Conservation (phyloP, 2,329 filamentous ascomycete species). For the Aspergillus cejpii region DNA sequence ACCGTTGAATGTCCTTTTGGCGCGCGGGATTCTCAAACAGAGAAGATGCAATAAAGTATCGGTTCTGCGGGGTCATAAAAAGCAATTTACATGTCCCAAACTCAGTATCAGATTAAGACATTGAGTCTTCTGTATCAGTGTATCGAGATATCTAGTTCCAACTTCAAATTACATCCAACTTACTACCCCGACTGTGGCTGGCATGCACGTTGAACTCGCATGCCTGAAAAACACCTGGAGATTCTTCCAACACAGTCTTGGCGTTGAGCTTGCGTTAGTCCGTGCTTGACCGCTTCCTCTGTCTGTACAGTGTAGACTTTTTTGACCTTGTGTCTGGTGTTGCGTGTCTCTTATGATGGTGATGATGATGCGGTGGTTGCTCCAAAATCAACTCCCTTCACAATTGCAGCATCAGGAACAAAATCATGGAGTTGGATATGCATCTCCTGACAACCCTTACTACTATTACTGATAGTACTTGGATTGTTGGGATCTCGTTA, state of each 20-base stretch:
- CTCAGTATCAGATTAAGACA: too few species aligned
- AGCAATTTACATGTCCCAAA: too few species aligned
- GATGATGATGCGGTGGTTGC: background rate
- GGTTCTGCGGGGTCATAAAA: too few species aligned
- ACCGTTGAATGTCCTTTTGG: conserved; percentile 6
- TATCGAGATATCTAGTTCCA: too few species aligned
- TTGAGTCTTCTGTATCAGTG: too few species aligned
- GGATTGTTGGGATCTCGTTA: too few species aligned
- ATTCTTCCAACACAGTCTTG: too few species aligned
- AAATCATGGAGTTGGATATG: background rate
- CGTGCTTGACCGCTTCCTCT: background rate
- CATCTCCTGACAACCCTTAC: background rate
- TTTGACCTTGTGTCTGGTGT: background rate
- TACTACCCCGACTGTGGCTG: background rate
- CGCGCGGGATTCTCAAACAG: conserved; percentile 8
- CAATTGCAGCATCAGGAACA: too few species aligned
- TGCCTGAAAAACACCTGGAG: too few species aligned
- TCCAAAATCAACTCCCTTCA: background rate
- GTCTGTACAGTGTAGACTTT: background rate
- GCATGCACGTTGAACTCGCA: background rate
- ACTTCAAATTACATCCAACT: too few species aligned
- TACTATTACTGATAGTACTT: too few species aligned
- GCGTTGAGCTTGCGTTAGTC: background rate
- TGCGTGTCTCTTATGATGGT: background rate
- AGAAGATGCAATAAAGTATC: background rate